Evolutionary conservation across 345 rosid species (phyloP).

Genomic region (Hypericum androsaemum): DNA sequence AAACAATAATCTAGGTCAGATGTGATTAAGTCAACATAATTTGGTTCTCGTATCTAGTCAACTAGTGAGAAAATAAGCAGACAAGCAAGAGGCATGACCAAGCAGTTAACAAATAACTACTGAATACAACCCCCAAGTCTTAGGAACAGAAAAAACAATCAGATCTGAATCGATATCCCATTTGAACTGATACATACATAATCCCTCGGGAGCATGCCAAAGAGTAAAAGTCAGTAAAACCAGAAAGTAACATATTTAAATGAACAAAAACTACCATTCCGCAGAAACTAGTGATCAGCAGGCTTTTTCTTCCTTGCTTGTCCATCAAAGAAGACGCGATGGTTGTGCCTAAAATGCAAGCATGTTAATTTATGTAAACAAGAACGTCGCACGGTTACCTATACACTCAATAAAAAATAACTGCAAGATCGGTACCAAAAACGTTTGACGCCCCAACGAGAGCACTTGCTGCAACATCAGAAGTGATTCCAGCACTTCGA

Average conservation of each 20-base stretch:
- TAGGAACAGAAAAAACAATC: too few relatives aligned
- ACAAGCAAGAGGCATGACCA: too few relatives aligned
- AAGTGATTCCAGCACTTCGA: constrained; percentile 77
- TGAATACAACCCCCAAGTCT: too few relatives aligned
- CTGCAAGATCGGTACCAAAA: constrained; percentile 42
- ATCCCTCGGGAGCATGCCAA: too few relatives aligned
- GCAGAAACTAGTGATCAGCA: constrained; percentile 69
- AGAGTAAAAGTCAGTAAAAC: neutral
- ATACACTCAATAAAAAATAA: constrained; percentile 1
- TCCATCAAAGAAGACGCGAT: constrained; percentile 98
- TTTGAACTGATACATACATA: too few relatives aligned
- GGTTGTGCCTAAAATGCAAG: constrained; percentile 56
- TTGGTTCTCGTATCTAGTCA: neutral
- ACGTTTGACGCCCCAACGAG: constrained; percentile 97
- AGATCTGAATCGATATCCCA: too few relatives aligned
- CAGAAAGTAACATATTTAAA: neutral
- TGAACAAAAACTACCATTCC: constrained; percentile 60
- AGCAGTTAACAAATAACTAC: too few relatives aligned
- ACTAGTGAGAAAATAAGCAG: too few relatives aligned
- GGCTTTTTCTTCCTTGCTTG: constrained; percentile 91
- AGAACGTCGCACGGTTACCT: neutral
- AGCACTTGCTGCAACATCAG: constrained; percentile 99
- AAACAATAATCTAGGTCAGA: neutral
- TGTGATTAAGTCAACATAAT: neutral
- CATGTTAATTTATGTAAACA: constrained; percentile 1